phyloP scores from a whole-genome alignment of 768 basidiomycete species.

The Russula ochroleuca region DNA sequence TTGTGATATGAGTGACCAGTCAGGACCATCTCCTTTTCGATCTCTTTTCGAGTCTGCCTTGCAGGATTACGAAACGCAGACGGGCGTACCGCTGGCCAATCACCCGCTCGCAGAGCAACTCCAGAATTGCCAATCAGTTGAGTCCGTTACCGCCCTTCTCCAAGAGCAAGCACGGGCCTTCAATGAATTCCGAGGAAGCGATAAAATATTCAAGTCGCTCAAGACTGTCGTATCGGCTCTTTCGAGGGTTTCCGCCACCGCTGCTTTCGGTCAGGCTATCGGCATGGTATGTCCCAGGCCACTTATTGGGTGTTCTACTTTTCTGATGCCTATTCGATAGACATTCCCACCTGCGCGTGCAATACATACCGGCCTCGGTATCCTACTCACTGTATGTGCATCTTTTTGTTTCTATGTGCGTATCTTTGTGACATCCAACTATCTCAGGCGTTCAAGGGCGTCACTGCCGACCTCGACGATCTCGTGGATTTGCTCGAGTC shows the following conservation, averaged over 20 bases:
- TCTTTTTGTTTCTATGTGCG: too few species aligned
- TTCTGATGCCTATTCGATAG: conserved; percentile 30
- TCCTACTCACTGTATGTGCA: too few species aligned
- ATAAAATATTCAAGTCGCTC: neutral
- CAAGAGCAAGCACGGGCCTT: neutral
- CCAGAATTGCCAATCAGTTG: neutral
- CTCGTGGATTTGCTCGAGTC: neutral
- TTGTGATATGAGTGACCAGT: neutral
- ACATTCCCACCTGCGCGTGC: neutral
- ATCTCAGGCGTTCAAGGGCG: neutral
- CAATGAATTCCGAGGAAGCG: neutral
- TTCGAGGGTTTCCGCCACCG: neutral
- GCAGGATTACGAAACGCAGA: neutral
- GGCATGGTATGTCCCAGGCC: neutral
- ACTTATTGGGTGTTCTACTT: neutral
- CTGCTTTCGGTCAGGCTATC: neutral
- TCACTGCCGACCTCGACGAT: neutral
- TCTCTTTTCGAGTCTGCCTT: neutral
- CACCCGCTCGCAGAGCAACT: neutral
- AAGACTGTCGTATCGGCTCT: neutral
- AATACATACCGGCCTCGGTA: too few species aligned
- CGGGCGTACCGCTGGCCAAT: neutral
- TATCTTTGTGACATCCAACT: neutral
- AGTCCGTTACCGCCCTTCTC: neutral
- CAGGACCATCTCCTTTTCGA: neutral